These are phyloP conservation scores for Hypoxylon sp. DNA, from an alignment of 2,329 filamentous ascomycete species.

Conservation along the genomic window DNA sequence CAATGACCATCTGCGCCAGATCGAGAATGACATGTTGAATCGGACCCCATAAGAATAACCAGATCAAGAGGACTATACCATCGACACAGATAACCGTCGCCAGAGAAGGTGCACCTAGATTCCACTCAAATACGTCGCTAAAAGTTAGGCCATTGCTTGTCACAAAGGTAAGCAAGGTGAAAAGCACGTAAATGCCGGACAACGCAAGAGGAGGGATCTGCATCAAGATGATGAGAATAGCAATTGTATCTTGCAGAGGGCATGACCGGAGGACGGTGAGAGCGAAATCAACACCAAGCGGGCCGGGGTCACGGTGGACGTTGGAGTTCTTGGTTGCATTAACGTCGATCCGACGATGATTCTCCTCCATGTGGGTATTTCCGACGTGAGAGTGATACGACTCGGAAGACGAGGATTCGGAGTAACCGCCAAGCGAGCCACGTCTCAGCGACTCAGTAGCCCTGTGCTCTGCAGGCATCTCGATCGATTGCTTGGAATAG, in stretches of 20 bases:
- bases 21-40: constrained; percentile 89
- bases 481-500: constrained; percentile 48
- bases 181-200: constrained; percentile 89
- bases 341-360: constrained; percentile 73
- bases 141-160: constrained; percentile 83
- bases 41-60: constrained; percentile 87
- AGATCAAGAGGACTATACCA: constrained; percentile 80
- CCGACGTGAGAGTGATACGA: constrained; percentile 53
- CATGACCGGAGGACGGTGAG: constrained; percentile 89
- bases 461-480: constrained; percentile 53
- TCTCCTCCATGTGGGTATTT: constrained; percentile 54
- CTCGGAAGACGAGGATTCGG: constrained; percentile 65
- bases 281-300: constrained; percentile 71
- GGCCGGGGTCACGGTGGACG: constrained; percentile 74
- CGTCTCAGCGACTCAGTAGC: constrained; percentile 50
- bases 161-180: constrained; percentile 92
- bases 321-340: constrained; percentile 73
- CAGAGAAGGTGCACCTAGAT: constrained; percentile 84
- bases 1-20: constrained; percentile 91
- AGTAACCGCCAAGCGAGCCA: constrained; percentile 55
- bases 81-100: constrained; percentile 87
- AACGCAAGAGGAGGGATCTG: constrained; percentile 89
- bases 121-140: constrained; percentile 90
- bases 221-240: constrained; percentile 94
- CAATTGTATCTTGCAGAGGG: constrained; percentile 92